Evolutionary conservation across 805 yeast genomes (phyloP).

Genomic region (Ascoidea tarda): DNA sequence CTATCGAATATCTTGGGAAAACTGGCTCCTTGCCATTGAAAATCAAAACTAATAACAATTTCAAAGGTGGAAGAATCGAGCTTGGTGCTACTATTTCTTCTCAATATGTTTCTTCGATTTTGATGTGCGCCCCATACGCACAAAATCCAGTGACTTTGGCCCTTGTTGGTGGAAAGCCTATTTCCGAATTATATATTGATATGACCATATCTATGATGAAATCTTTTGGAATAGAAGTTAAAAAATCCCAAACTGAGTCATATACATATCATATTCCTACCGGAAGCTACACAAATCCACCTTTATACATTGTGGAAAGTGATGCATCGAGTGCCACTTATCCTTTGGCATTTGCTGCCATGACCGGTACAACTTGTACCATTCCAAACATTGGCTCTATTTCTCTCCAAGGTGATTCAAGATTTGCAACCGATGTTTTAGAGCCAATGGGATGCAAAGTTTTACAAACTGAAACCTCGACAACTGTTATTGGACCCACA

Average conservation of each 20-base stretch:
- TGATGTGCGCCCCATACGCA: conserved; percentile 98
- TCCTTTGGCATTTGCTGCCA: conserved; percentile 93
- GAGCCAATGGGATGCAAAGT: conserved; percentile 93
- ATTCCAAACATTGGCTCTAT: conserved; percentile 87
- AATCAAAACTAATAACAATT: conserved; percentile 52
- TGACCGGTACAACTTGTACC: conserved; percentile 86
- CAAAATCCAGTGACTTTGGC: conserved; percentile 73
- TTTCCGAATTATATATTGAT: conserved; percentile 88
- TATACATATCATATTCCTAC: conserved; percentile 86
- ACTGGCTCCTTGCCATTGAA: conserved; percentile 80
- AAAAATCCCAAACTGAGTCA: conserved; percentile 51
- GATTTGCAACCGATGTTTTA: conserved; percentile 87
- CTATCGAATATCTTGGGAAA: conserved; percentile 53
- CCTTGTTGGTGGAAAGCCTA: conserved; percentile 92
- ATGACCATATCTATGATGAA: conserved; percentile 97
- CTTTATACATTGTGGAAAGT: conserved; percentile 80
- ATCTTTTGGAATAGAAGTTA: conserved; percentile 71
- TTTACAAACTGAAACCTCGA: conserved; percentile 66
- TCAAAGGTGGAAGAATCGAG: conserved; percentile 86
- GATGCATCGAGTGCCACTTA: conserved; percentile 98
- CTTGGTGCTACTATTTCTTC: conserved; percentile 94
- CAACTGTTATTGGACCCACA: conserved; percentile 87
- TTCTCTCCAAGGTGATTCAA: conserved; percentile 94
- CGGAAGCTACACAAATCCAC: conserved; percentile 69
- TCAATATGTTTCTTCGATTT: conserved; percentile 89